A percentile compares a stretch with the other conserved stretches of the same genome.
Conservation (phyloP, 2,329 filamentous ascomycete species). For the Coniochaeta prunicola region DNA sequence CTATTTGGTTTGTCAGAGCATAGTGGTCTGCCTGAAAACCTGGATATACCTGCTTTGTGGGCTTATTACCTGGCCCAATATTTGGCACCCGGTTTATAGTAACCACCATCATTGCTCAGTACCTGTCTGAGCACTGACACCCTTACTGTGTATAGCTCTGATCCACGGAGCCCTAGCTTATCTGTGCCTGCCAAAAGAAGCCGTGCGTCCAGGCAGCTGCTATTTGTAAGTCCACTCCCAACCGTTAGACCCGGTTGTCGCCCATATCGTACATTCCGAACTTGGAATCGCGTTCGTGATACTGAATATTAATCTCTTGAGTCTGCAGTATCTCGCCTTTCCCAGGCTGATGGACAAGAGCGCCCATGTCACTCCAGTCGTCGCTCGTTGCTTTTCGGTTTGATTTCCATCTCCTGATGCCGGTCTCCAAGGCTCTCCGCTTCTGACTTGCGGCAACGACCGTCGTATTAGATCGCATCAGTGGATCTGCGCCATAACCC, state of each 20-base stretch:
- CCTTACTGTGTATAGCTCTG: not conserved
- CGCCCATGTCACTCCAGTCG: not conserved
- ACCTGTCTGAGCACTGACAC: not conserved
- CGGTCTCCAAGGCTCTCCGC: not conserved
- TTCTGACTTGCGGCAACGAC: not conserved
- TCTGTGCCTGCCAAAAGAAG: not conserved
- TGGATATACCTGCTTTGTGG: not conserved
- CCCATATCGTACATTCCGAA: not conserved
- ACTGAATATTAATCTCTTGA: constrained; percentile 7
- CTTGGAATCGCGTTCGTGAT: not conserved
- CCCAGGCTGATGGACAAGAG: not conserved
- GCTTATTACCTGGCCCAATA: not conserved
- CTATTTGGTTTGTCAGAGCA: not conserved
- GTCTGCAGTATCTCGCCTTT: constrained; percentile 5
- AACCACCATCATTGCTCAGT: not conserved
- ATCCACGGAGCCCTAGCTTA: not conserved
- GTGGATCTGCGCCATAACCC: not conserved
- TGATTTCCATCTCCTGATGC: not conserved
- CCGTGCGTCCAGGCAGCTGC: not conserved
- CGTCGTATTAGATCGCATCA: constrained; percentile 3
- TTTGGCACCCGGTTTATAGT: not conserved
- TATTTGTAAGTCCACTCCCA: not conserved
- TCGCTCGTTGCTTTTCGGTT: not conserved
- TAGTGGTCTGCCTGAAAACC: not conserved
- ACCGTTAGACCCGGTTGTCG: not conserved